Conservation (phyloP, 2,329 filamentous ascomycete species). For the Didymella pinodella region DNA sequence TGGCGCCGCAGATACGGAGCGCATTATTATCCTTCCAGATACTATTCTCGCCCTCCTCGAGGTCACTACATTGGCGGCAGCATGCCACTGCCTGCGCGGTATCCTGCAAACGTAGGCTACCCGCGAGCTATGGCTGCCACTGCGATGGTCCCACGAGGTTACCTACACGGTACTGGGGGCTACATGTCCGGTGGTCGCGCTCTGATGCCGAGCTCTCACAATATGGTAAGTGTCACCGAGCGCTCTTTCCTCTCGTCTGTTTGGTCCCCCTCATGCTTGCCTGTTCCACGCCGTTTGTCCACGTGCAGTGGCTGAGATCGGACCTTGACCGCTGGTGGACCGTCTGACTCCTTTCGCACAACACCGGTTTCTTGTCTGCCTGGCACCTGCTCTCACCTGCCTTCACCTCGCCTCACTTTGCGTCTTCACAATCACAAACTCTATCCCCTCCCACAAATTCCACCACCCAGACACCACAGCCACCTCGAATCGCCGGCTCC, state of each 20-base stretch:
- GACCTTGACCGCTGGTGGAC: conserved; percentile 4
- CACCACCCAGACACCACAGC: not conserved
- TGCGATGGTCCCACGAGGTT: conserved; percentile 14
- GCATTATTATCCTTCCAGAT: conserved; percentile 40
- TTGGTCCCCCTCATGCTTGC: conserved; percentile 21
- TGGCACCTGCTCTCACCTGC: conserved; percentile 6
- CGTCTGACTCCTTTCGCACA: conserved; percentile 2
- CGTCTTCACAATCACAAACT: conserved; percentile 5
- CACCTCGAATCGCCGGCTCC: not conserved
- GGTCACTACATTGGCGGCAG: conserved; percentile 18
- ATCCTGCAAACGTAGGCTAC: conserved; percentile 18
- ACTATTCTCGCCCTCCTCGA: conserved; percentile 33
- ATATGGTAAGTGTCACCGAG: conserved; percentile 35
- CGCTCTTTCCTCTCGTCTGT: conserved; percentile 21
- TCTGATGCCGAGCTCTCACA: conserved; percentile 30
- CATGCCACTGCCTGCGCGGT: conserved; percentile 17
- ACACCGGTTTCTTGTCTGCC: conserved; percentile 14
- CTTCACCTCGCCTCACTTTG: conserved; percentile 25
- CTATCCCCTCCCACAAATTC: conserved; percentile 4
- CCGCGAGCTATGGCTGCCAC: conserved; percentile 5
- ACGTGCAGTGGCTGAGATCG: conserved; percentile 18
- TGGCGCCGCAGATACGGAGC: conserved; percentile 34
- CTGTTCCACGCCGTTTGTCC: conserved; percentile 26
- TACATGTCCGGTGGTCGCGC: conserved; percentile 28
- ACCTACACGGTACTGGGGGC: conserved; percentile 23